These are phyloP conservation scores for Gossypium arboreum DNA, from an alignment of 345 rosid species.

Conservation along the genomic window DNA sequence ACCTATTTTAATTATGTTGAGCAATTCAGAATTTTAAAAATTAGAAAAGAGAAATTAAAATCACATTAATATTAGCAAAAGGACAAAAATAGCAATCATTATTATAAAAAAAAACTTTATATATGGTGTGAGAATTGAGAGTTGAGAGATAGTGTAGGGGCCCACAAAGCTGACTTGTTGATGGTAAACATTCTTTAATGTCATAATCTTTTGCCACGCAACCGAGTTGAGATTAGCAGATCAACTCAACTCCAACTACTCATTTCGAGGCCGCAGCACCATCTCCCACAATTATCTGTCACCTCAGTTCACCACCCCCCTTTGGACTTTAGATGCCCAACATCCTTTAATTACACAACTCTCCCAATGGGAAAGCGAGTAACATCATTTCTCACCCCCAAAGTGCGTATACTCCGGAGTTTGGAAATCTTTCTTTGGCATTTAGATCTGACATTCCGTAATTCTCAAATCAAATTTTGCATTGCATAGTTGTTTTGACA, in stretches of 20 bases:
- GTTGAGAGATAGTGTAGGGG: too few species aligned
- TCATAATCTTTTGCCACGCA: not conserved
- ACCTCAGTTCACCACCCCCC: too few species aligned
- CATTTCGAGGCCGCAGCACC: not conserved
- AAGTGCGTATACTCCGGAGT: not conserved
- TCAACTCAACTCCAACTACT: not conserved
- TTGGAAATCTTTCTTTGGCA: not conserved
- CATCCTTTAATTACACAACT: not conserved
- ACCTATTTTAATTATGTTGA: too few species aligned
- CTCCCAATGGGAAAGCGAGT: not conserved
- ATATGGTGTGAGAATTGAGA: too few species aligned
- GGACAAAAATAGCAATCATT: too few species aligned
- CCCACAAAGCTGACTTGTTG: not conserved
- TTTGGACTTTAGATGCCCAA: not conserved
- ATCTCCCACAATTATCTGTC: not conserved
- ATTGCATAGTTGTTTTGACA: not conserved
- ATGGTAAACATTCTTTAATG: not conserved
- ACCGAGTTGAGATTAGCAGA: not conserved
- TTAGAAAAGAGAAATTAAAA: too few species aligned
- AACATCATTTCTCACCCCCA: not conserved
- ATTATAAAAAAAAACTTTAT: too few species aligned
- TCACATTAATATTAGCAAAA: too few species aligned
- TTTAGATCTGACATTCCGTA: slow-evolving; percentile 64
- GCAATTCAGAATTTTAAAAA: too few species aligned
- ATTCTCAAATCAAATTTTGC: slow-evolving; percentile 34